phyloP scores from a whole-genome alignment of 768 basidiomycete genomes.

The Suillus alpinus region DNA sequence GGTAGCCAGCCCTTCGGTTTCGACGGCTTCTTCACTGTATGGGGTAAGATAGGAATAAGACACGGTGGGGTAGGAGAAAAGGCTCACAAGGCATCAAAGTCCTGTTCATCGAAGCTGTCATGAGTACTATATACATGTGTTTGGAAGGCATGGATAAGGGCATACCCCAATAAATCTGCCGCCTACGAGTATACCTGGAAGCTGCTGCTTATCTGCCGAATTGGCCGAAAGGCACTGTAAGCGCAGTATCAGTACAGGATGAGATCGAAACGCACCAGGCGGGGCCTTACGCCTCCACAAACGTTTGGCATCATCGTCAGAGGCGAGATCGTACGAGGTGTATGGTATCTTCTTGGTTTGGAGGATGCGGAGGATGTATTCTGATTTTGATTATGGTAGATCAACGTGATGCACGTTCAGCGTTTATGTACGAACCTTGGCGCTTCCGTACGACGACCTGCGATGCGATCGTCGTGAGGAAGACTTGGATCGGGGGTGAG shows the following conservation, averaged over 20 bases:
- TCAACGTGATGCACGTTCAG: not conserved
- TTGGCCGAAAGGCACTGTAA: slow-evolving; percentile 4
- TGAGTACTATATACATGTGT: slow-evolving; percentile 3
- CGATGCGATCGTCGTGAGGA: slow-evolving; percentile 86
- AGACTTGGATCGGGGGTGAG: slow-evolving; percentile 77
- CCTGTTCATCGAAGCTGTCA: slow-evolving; percentile 36
- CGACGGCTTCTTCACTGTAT: slow-evolving; percentile 79
- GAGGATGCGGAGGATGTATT: slow-evolving; percentile 77
- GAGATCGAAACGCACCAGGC: slow-evolving; percentile 37
- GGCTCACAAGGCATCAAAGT: slow-evolving; percentile 71
- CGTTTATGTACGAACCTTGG: slow-evolving; percentile 52
- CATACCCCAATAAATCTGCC: slow-evolving; percentile 74
- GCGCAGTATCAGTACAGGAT: not conserved
- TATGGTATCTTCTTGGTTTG: slow-evolving; percentile 86
- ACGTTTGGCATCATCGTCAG: slow-evolving; percentile 75
- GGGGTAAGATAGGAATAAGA: slow-evolving; percentile 9
- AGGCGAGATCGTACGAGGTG: slow-evolving; percentile 81
- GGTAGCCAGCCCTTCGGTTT: slow-evolving; percentile 64
- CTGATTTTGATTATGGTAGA: slow-evolving; percentile 34
- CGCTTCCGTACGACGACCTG: slow-evolving; percentile 74
- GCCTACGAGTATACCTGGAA: slow-evolving; percentile 82
- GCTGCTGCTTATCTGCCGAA: slow-evolving; percentile 70
- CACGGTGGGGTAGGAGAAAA: slow-evolving; percentile 1
- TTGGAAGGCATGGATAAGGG: slow-evolving; percentile 15
- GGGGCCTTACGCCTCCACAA: slow-evolving; percentile 85